Evolutionary conservation across 2,329 filamentous ascomycete species (phyloP), one percentile per base, ranked within the genome.

Genomic region (Pyrenophora teres): DNA sequence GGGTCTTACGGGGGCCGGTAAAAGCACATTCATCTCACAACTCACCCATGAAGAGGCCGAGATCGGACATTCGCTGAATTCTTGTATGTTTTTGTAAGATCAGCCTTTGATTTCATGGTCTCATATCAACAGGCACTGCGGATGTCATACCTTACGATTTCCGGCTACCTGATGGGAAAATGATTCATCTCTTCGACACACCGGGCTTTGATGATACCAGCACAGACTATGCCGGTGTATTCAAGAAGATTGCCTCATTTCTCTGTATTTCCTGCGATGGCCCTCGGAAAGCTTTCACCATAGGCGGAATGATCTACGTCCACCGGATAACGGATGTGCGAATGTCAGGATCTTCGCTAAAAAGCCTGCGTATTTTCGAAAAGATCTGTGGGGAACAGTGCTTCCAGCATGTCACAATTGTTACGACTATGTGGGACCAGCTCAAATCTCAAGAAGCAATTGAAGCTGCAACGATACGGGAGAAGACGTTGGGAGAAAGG

Each of bases 331-430:
- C 69, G 0, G 73, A 78, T 40, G 68, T 60, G n/a, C 69, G 77
- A 12, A 70, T 80, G 62, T 63, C 66, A 4, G 72, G 76, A 41
- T 73, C 74, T 19, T 64, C 69, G 30, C 64, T 70, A 13, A 68
- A 72, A 36, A 80, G 78, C 52, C 59, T 81, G 1, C 56, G 71
- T 19, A 77, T 80, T 69, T 78, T 80, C 62, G 67, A 71, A 47
- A 72, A 76, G 30, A 72, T 81, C 2, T 76, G 73, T 32, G 79
- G 79, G 1, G 63, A 75, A 13, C 62, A 74, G 16, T 68, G 69
- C 23, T 63, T 80, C 2, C 62, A 70, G 46, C 71, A 75, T 40
- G 75, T 80, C 9, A 56, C 76, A 4, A 59, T 80, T n/a, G 68
- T 67, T 1, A 79, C 77, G 3, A 78, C 70, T 16, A 73, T 75